phyloP scores from a whole-genome alignment of 1,284 basidiomycete genomes.

The Pholiota adiposa region DNA sequence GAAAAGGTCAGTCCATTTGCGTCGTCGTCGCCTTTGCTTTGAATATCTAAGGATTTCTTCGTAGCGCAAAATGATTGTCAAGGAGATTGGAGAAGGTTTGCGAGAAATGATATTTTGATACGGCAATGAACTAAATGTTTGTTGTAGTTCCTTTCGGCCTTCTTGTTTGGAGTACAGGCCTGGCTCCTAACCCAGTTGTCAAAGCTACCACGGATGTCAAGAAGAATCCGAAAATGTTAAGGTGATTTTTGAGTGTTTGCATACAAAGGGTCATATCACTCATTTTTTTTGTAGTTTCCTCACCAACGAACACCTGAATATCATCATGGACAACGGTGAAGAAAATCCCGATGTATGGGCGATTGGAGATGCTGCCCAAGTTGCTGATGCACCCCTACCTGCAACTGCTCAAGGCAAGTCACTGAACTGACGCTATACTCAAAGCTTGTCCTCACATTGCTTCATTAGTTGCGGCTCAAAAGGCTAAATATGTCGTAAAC shows the following conservation, averaged over 20 bases:
- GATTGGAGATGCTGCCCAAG: constrained; percentile 79
- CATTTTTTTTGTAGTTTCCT: constrained; percentile 41
- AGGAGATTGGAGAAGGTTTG: constrained; percentile 65
- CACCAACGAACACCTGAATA: constrained; percentile 66
- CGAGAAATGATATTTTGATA: not conserved
- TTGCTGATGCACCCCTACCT: constrained; percentile 68
- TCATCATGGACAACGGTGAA: constrained; percentile 58
- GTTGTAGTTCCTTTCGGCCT: constrained; percentile 74
- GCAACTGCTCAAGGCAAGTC: constrained; percentile 82
- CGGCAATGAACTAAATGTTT: constrained; percentile 12
- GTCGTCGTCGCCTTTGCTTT: not conserved
- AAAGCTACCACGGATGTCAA: constrained; percentile 59
- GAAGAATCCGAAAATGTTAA: constrained; percentile 66
- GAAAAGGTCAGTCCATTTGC: constrained; percentile 49
- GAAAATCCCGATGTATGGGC: constrained; percentile 79
- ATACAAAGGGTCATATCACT: not conserved
- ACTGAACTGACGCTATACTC: too few species aligned
- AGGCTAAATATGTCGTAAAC: constrained; percentile 74
- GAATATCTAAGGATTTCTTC: constrained; percentile 8
- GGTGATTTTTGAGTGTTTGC: constrained; percentile 40
- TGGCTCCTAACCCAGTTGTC: constrained; percentile 81
- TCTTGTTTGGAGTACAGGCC: constrained; percentile 86
- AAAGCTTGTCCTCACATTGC: not conserved
- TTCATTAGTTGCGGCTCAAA: constrained; percentile 74
- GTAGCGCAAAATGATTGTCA: constrained; percentile 62